Evolutionary conservation across 2,329 filamentous ascomycete genomes (phyloP).

Genomic region (Macroventuria anomochaeta): DNA sequence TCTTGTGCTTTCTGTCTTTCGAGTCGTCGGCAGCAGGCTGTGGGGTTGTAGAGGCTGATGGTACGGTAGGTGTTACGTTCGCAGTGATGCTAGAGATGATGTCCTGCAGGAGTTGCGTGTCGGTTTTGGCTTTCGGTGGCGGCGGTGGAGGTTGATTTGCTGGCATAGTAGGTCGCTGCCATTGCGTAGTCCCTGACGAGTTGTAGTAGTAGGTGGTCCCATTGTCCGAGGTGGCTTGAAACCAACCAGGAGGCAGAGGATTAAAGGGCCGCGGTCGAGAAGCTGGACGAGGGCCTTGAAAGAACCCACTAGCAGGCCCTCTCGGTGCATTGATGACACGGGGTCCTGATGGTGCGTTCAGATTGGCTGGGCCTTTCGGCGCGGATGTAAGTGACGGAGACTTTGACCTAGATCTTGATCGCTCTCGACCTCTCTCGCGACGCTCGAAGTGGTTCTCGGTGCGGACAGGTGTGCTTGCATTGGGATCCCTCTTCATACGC

Average conservation of each 20-base stretch:
- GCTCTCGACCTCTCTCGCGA: constrained; percentile 57
- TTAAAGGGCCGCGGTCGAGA: constrained; percentile 60
- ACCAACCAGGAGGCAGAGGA: constrained; percentile 84
- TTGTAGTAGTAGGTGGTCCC: constrained; percentile 88
- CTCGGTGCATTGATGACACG: constrained; percentile 64
- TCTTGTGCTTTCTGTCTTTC: constrained; percentile 57
- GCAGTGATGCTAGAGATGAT: constrained; percentile 78
- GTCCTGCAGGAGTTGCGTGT: constrained; percentile 79
- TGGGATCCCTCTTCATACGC: constrained; percentile 82
- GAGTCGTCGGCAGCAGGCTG: constrained; percentile 63
- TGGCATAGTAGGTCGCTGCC: constrained; percentile 76
- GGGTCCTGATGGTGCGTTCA: constrained; percentile 52
- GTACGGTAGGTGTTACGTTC: constrained; percentile 61
- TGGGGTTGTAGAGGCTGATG: constrained; percentile 69
- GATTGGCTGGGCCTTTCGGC: constrained; percentile 51
- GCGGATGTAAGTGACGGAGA: constrained; percentile 52
- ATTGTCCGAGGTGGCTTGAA: constrained; percentile 68
- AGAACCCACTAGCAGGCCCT: constrained; percentile 50
- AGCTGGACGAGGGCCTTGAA: constrained; percentile 59
- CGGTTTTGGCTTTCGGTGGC: constrained; percentile 70
- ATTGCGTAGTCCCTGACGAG: constrained; percentile 74
- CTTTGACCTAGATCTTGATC: constrained; percentile 57
- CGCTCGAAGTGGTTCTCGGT: constrained; percentile 67
- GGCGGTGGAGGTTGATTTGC: constrained; percentile 64
- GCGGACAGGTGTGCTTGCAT: constrained; percentile 51